Evolutionary conservation across 2,329 filamentous ascomycete species (phyloP), one percentile per base, ranked within the genome.

Genomic region (Talaromyces sp.): DNA sequence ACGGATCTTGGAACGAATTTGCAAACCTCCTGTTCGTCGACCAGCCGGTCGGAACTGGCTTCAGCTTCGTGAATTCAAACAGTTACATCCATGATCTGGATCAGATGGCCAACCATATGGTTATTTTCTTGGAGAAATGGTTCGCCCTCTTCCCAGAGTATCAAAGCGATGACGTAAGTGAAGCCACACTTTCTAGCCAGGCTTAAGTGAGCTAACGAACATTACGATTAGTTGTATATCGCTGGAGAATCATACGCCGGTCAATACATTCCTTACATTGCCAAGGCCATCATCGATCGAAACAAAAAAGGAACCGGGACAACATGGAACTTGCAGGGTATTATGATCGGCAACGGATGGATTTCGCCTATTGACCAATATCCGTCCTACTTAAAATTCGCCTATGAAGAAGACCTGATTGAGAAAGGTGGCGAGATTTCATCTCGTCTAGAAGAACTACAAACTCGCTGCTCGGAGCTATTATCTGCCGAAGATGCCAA

Each of bases 1-100:
- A 95, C 59, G 94, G 94, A n/a, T 92, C 92, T 0, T 99, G 95
- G 95, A 89, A 96, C 75, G 93, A 99, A 78, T 99, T 97, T 70
- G 91, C 94, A 65, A 99, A 99, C 70, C 76, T 99, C 56, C 85
- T 99, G 61, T 99, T 99, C 71, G 91, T 99, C 62, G 94, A 99
- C 72, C 95, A 97, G 72, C 94, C 94, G 0, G 92, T 97, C 38
- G 95, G 94, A 12, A 97, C 93, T 1, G 94, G 94, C 2, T 99
- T 90, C 79, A 99, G 94, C 77, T 97, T 94, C 71, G 92, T 92
- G 70, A 89, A 96, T 70, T 94, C 91, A 14, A 84, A 99, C 74
- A 90, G 86, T 69, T 97, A 90, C 70, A 74, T 97, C 19, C 86
- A 88, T 66, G 93, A 97, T 72, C 82, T 99, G 62, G 84, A 89